Percentiles rank a stretch among this genome's conserved stretches.
Conservation (phyloP, 2,329 filamentous ascomycete species). For the Paracorniculantispora psalliotae region DNA sequence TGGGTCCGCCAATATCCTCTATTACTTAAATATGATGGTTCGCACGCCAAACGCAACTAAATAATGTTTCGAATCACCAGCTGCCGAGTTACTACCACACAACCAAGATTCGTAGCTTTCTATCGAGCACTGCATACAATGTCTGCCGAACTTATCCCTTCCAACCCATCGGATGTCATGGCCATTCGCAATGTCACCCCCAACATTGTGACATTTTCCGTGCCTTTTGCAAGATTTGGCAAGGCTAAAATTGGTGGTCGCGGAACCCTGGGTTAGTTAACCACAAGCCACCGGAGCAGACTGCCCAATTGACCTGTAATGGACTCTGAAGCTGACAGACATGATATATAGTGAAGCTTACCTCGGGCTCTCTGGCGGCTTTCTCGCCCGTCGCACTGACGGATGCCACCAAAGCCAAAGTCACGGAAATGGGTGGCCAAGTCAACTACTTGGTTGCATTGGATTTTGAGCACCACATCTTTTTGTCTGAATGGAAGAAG, state of each 20-base stretch:
- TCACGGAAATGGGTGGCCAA: conserved; percentile 59
- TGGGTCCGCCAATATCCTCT: not conserved
- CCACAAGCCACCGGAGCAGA: not conserved
- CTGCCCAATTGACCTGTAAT: not conserved
- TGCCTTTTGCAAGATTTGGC: conserved; percentile 81
- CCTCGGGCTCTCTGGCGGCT: conserved; percentile 72
- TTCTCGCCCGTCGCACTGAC: conserved; percentile 91
- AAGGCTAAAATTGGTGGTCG: conserved; percentile 78
- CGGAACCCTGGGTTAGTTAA: conserved; percentile 68
- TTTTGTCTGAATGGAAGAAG: conserved; percentile 76
- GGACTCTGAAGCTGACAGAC: not conserved
- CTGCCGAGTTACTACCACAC: not conserved
- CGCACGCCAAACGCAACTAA: no score
- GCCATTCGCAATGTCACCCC: conserved; percentile 82
- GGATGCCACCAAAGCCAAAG: conserved; percentile 60
- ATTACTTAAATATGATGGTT: not conserved
- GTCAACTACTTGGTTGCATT: conserved; percentile 82
- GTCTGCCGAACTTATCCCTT: conserved; percentile 60
- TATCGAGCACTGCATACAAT: conserved; percentile 32
- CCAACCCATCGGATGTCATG: conserved; percentile 76
- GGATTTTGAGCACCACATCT: conserved; percentile 94
- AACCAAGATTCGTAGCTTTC: not conserved
- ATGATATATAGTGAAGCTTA: conserved; percentile 65
- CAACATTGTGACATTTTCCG: conserved; percentile 70
- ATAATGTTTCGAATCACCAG: not conserved